Conservation (phyloP, 192 early-diverging fungal genomes). For the Coemansia sp. region DNA sequence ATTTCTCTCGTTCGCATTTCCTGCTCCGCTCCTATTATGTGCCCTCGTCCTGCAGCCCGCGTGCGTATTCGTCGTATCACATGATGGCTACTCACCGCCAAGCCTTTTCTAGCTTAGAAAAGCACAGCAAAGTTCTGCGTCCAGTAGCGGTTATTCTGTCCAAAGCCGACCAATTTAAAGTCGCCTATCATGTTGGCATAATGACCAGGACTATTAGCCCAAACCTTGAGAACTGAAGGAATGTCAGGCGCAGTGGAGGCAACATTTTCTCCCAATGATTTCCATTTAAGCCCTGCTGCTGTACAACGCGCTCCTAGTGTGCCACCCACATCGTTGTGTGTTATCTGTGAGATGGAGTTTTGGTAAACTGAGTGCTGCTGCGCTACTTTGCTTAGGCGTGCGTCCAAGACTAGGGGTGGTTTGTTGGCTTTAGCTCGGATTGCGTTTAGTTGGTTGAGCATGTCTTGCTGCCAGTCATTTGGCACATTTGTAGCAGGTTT, state of each 20-base stretch:
- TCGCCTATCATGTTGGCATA: constrained; percentile 43
- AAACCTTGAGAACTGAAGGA: constrained; percentile 17
- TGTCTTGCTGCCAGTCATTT: constrained; percentile 35
- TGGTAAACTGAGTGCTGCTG: constrained; percentile 44
- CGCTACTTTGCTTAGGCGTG: constrained; percentile 32
- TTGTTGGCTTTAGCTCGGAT: constrained; percentile 37
- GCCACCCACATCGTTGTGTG: constrained; percentile 30
- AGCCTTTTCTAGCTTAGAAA: background rate
- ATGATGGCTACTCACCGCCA: constrained; percentile 4
- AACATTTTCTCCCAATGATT: constrained; percentile 42
- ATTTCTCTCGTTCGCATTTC: constrained; percentile 5
- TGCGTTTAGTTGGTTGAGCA: constrained; percentile 39
- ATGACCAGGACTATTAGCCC: constrained; percentile 34
- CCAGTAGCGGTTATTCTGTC: constrained; percentile 31
- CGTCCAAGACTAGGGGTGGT: constrained; percentile 22
- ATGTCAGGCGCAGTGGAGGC: constrained; percentile 35
- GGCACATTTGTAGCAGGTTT: background rate
- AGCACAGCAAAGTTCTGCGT: constrained; percentile 47
- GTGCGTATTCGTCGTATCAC: background rate
- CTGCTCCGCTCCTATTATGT: background rate
- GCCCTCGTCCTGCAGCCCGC: background rate
- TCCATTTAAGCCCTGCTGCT: constrained; percentile 30
- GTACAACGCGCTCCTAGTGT: constrained; percentile 31
- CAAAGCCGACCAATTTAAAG: constrained; percentile 46
- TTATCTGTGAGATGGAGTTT: constrained; percentile 24